phyloP scores from a whole-genome alignment of 805 yeast species.

The Wickerhamomyces mucosus region DNA sequence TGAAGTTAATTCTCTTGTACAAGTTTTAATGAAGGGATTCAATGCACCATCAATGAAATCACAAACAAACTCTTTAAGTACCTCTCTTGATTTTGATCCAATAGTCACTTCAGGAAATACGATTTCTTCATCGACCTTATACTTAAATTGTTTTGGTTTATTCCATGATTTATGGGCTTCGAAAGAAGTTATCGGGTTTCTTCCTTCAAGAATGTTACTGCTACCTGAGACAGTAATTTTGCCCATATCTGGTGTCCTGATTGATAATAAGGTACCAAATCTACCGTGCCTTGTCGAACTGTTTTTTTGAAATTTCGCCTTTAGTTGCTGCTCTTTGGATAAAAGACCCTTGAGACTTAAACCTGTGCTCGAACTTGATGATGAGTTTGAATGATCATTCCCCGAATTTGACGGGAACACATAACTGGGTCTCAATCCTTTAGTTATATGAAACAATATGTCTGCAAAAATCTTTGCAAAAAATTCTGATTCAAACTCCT shows the following conservation, averaged over 20 bases:
- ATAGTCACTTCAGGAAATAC: slow-evolving; percentile 21
- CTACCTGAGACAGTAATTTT: slow-evolving; percentile 69
- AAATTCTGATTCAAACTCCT: slow-evolving; percentile 50
- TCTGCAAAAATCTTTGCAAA: slow-evolving; percentile 63
- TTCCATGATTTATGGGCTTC: slow-evolving; percentile 66
- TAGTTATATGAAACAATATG: slow-evolving; percentile 51
- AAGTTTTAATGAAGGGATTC: slow-evolving; percentile 48
- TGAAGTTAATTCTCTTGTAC: slow-evolving; percentile 38
- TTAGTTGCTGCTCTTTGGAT: slow-evolving; percentile 49
- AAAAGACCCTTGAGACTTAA: slow-evolving; percentile 31
- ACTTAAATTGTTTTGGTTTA: slow-evolving; percentile 23
- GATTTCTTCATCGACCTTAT: slow-evolving; percentile 21
- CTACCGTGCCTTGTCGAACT: slow-evolving; percentile 76
- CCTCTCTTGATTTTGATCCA: slow-evolving; percentile 6
- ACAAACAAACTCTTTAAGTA: slow-evolving; percentile 31
- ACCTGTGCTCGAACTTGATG: slow-evolving; percentile 1
- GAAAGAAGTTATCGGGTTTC: slow-evolving; percentile 49
- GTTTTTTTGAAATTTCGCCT: slow-evolving; percentile 35
- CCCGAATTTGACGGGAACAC: slow-evolving; percentile 1
- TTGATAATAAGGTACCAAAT: slow-evolving; percentile 78
- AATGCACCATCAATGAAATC: slow-evolving; percentile 69
- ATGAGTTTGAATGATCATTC: slow-evolving; percentile 3
- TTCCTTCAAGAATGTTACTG: slow-evolving; percentile 40
- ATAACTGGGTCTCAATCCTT: slow-evolving; percentile 36
- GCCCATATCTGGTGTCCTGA: slow-evolving; percentile 50